Evolutionary conservation across 192 early-diverging fungal species (phyloP).

Genomic region (Backusella liffmaniae): DNA sequence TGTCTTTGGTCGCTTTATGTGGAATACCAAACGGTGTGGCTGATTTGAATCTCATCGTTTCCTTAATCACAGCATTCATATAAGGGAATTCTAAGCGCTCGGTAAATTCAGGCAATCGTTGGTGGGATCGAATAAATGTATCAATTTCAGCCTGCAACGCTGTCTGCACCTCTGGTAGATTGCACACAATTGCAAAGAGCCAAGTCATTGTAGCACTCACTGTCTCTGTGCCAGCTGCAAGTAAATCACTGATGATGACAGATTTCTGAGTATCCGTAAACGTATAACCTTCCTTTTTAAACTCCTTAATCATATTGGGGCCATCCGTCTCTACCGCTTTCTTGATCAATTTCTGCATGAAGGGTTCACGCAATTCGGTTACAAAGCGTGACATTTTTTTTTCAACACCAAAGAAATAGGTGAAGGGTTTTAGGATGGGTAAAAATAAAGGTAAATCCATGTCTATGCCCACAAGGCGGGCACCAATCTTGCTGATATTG

Average conservation of each 20-base stretch:
- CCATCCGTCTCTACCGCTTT: not conserved
- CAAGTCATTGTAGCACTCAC: constrained; percentile 12
- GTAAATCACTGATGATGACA: constrained; percentile 3
- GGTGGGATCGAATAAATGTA: not conserved
- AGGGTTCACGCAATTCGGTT: not conserved
- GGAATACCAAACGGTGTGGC: constrained; percentile 9
- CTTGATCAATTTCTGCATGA: not conserved
- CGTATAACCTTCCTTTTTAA: not conserved
- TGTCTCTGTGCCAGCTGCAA: constrained; percentile 3
- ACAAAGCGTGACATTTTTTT: not conserved
- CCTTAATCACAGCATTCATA: constrained; percentile 16
- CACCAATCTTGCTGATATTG: not conserved
- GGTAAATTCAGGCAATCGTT: not conserved
- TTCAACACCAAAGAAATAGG: not conserved
- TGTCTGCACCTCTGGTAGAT: constrained; percentile 21
- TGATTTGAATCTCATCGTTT: constrained; percentile 8
- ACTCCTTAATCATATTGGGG: constrained; percentile 4
- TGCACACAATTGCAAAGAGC: constrained; percentile 1
- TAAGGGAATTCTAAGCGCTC: constrained; percentile 17
- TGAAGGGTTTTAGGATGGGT: not conserved
- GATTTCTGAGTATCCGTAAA: not conserved
- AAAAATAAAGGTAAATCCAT: not conserved
- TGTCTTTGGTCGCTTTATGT: constrained; percentile 20
- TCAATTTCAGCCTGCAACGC: constrained; percentile 17
- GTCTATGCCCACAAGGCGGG: not conserved